Conservation (phyloP, 2,329 filamentous ascomycete species). For the Akanthomyces dipterigenus region DNA sequence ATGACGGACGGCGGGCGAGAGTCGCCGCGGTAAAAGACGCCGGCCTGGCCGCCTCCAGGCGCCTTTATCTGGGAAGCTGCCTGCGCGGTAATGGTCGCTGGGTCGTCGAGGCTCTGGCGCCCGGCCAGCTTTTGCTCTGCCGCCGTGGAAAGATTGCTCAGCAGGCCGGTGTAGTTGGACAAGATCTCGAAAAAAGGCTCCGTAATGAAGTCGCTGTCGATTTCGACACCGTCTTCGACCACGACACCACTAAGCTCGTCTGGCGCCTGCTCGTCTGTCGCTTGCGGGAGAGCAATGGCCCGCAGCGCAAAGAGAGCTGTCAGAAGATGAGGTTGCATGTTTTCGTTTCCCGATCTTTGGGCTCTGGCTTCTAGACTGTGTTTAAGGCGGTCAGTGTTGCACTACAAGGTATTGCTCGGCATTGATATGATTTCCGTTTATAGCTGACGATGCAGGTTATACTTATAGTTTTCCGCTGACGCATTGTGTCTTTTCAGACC, state of each 20-base stretch:
- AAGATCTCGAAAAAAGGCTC: background rate
- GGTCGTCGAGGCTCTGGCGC: background rate
- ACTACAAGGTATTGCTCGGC: background rate
- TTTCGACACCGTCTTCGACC: background rate
- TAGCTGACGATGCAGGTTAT: background rate
- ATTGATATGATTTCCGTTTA: background rate
- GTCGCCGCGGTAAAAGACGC: constrained; percentile 14
- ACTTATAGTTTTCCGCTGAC: background rate
- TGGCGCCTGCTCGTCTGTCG: background rate
- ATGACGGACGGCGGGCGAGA: constrained; percentile 6
- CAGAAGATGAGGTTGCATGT: background rate
- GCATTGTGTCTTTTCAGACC: background rate
- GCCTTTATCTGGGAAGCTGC: background rate
- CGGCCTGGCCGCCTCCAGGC: background rate
- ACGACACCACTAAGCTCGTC: background rate
- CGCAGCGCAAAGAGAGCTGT: background rate
- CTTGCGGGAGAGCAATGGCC: background rate
- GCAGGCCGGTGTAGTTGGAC: too few species aligned
- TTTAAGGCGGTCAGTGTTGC: background rate
- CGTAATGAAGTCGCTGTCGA: background rate
- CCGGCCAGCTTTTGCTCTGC: too few species aligned
- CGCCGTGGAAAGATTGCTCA: too few species aligned
- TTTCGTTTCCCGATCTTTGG: background rate
- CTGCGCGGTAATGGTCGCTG: background rate
- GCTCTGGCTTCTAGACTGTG: background rate